Evolutionary conservation across 2,329 filamentous ascomycete genomes (phyloP).

Genomic region (Clarireedia hainanense): DNA sequence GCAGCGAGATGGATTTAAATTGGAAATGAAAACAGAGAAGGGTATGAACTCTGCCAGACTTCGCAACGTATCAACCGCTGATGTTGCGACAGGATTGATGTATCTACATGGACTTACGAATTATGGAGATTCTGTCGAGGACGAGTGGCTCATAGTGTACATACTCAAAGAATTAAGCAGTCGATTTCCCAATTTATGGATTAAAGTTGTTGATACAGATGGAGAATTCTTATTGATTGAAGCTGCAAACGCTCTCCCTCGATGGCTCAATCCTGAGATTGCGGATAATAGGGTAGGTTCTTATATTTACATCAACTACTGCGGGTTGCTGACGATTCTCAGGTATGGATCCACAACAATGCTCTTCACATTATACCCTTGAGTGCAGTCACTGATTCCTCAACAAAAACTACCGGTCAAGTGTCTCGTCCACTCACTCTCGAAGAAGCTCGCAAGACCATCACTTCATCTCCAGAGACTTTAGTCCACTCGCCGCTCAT

Average conservation of each 20-base stretch:
- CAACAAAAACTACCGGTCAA: conserved; percentile 29
- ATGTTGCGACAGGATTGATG: conserved; percentile 36
- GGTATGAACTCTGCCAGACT: conserved; percentile 35
- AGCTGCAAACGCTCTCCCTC: conserved; percentile 78
- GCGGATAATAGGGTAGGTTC: conserved; percentile 62
- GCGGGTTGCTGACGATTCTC: conserved; percentile 13
- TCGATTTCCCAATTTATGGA: conserved; percentile 67
- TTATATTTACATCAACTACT: background rate
- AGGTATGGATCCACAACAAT: conserved; percentile 79
- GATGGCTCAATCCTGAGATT: conserved; percentile 87
- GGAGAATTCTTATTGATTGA: conserved; percentile 95
- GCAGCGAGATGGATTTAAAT: conserved; percentile 79
- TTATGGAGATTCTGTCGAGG: conserved; percentile 90
- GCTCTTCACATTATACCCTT: conserved; percentile 66
- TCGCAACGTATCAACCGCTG: background rate
- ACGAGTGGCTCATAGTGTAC: conserved; percentile 96
- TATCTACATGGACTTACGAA: conserved; percentile 72
- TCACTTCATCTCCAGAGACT: conserved; percentile 46
- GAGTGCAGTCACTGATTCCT: conserved; percentile 30
- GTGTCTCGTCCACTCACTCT: conserved; percentile 47
- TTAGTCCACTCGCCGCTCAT: conserved; percentile 67
- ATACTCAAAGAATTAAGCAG: conserved; percentile 74
- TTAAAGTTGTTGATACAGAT: conserved; percentile 76
- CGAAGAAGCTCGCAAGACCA: conserved; percentile 52
- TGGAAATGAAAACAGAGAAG: conserved; percentile 45